Evolutionary conservation across 2,329 filamentous ascomycete species (phyloP).

Genomic region (Ascocoryne sarcoides): DNA sequence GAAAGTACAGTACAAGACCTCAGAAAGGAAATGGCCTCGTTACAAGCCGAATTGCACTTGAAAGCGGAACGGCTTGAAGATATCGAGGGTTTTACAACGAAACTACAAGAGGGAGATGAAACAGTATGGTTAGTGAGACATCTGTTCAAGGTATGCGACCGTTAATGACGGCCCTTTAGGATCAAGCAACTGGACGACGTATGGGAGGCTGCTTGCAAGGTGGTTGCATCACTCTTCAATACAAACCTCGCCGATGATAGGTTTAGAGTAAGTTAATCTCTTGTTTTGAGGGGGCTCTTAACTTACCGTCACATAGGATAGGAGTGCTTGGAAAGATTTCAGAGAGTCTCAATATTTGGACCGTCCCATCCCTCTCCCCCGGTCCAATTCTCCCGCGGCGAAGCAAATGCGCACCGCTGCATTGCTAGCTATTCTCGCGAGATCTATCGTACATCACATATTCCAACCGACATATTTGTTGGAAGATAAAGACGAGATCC

Average conservation of each 20-base stretch:
- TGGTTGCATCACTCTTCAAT: neutral
- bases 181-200: neutral
- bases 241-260: neutral
- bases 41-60: neutral
- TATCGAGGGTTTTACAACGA: neutral
- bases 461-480: conserved; percentile 1
- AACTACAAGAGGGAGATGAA: neutral
- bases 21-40: too few species aligned
- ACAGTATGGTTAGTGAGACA: neutral
- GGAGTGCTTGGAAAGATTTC: neutral
- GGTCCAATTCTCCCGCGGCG: neutral
- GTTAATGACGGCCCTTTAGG: neutral
- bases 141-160: neutral
- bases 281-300: too few species aligned
- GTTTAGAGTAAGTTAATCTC: neutral
- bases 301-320: neutral
- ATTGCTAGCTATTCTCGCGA: conserved; percentile 1
- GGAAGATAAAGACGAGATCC: neutral
- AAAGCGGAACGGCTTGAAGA: neutral
- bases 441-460: neutral
- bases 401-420: conserved; percentile 1
- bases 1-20: too few species aligned
- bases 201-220: neutral
- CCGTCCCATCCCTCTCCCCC: neutral
- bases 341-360: neutral